Percentiles rank a stretch among this genome's conserved stretches.
phyloP scores from a whole-genome alignment of 2,329 filamentous ascomycete species.

The Ciborinia camelliae region DNA sequence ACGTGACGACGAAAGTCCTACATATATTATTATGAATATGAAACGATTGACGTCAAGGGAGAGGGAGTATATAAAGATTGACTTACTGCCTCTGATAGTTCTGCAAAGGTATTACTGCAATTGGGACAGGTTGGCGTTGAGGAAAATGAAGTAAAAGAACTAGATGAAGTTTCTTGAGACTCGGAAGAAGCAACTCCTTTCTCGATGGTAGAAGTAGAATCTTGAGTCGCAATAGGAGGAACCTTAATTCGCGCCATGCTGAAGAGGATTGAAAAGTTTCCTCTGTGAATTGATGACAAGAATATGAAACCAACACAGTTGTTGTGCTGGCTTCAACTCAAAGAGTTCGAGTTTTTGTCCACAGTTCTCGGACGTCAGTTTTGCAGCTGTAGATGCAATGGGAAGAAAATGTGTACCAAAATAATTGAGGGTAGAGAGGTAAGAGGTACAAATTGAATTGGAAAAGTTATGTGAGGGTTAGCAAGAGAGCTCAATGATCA shows the following conservation, averaged over 20 bases:
- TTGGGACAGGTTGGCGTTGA: conserved; percentile 20
- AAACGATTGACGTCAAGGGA: not conserved
- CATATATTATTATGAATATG: conserved; percentile 28
- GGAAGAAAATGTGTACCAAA: conserved; percentile 9
- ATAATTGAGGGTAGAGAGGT: not conserved
- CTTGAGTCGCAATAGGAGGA: conserved; percentile 18
- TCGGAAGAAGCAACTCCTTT: conserved; percentile 17
- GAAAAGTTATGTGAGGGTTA: not conserved
- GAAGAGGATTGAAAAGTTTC: conserved; percentile 14
- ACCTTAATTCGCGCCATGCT: conserved; percentile 23
- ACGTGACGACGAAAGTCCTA: conserved; percentile 36
- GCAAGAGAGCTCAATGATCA: conserved; percentile 4
- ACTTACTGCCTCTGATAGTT: conserved; percentile 21
- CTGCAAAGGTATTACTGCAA: conserved; percentile 18
- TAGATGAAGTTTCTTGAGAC: conserved; percentile 19
- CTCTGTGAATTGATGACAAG: not conserved
- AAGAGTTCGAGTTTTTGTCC: conserved; percentile 10
- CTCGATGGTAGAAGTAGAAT: conserved; percentile 7
- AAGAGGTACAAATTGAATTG: conserved; percentile 6
- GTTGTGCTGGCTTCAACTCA: conserved; percentile 16
- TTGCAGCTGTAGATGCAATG: conserved; percentile 1
- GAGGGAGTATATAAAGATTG: not conserved
- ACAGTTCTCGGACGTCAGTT: conserved; percentile 9
- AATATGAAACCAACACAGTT: conserved; percentile 1
- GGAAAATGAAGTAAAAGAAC: conserved; percentile 16